Base-by-base conservation (phyloP, 257 asterid genomes). In the Solanum chiquidenum region DNA sequence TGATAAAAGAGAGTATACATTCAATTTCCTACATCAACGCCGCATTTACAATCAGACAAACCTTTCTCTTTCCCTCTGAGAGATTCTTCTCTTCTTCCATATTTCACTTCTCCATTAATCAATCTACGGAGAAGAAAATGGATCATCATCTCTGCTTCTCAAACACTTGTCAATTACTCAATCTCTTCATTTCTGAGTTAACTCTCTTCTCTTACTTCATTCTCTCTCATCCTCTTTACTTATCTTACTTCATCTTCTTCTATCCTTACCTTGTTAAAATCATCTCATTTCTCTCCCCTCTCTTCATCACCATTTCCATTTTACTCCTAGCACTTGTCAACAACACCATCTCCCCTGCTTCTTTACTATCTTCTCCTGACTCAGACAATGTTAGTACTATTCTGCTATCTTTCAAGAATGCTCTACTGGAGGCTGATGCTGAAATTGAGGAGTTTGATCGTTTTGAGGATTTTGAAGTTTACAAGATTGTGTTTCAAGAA, bases 281-380 rank as follows among this genome's bases (percentile, higher is more conserved):
- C 89, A 5, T 94, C n/a, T 91, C 94, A 12, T 96, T 91, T 38
- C 93, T 95, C 82, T 94, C 93, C 68, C 98, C 98, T 82, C 98
- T 96, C 58, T 89, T 95, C 91, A 2, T 93, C 89, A 91, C 99
- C 88, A 93, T 94, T 4, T 88, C 90, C 35, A 94, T 95, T 90
- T 90, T 95, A 73, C 88, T 88, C 91, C 83, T 93, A 38, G 87
- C 96, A 60, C 64, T 91, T 44, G 83, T 93, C 89, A 88, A 91
- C 12, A 20, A 79, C 87, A 20, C 80, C 87, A 9, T 86, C 87
- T 68, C 87, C 44, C 88, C 88, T 4, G 62, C 29, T 13, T 69
- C 1, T 6, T 74, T 37, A 10, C 35, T 20, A 2, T 82, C 76
- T 66, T 55, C 83, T n/a, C 4, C 89, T 9, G 13, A 37, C 6